These are phyloP conservation scores for Prunus mira DNA, from an alignment of 306 rosid genomes.

Conservation along the genomic window DNA sequence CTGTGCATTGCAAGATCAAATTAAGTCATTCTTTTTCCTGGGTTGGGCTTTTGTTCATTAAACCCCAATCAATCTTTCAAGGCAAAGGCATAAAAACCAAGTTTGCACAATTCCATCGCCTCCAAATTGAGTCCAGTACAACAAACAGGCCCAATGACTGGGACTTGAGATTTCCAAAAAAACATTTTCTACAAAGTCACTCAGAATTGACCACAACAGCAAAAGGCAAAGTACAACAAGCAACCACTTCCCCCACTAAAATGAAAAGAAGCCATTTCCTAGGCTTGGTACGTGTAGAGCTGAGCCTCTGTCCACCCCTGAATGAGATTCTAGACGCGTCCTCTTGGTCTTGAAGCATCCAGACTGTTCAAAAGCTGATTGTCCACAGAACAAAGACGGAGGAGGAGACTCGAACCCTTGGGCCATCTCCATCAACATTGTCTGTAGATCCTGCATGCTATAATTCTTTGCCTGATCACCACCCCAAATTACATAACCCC, in stretches of 20 bases:
- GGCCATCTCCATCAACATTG: constrained; percentile 64
- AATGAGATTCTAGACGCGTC: constrained; percentile 29
- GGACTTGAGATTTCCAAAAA: no score
- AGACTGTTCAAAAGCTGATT: constrained; percentile 30
- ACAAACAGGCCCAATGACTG: no score
- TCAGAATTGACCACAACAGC: no score
- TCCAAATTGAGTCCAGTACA: no score
- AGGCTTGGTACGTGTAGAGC: constrained; percentile 17
- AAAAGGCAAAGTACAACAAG: no score
- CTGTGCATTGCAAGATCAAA: no score
- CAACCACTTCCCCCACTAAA: background rate
- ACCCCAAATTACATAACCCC: background rate
- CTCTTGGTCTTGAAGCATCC: constrained; percentile 42
- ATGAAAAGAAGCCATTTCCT: constrained; percentile 22
- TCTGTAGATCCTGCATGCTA: constrained; percentile 56
- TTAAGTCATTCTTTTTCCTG: no score
- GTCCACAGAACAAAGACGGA: constrained; percentile 23
- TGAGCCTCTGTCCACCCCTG: constrained; percentile 15
- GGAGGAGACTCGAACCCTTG: constrained; percentile 46
- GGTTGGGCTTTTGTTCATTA: background rate
- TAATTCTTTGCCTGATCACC: constrained; percentile 38
- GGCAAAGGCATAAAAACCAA: no score
- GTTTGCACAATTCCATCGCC: background rate
- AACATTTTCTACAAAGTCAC: no score
- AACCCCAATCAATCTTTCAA: background rate